Evolutionary conservation across 768 basidiomycete genomes (phyloP), one percentile per base, ranked within the genome.

Genomic region (Lactarius trivialis): DNA sequence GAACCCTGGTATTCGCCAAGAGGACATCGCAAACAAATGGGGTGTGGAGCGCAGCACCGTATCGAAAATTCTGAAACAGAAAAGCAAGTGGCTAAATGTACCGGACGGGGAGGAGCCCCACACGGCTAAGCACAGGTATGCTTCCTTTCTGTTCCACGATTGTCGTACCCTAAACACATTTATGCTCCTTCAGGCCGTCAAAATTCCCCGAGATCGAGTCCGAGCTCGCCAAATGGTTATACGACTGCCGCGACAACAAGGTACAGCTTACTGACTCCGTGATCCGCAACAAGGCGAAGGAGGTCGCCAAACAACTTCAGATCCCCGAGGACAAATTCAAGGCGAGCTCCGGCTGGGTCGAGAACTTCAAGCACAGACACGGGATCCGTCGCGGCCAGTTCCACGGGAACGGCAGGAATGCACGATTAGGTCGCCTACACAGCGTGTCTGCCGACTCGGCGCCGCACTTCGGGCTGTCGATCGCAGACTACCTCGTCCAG

Each of bases 1-100:
- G 4, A 76, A 90, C 69, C 88, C 87, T 0, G 81, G 82, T 56
- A 78, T 82, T 21, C 82, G 88, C 61, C 93, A 95, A 72, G 91
- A 93, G 70, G 89, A 92, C 70, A 91, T 95, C 68, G 93, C 88
- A 5, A 76, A 77, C 12, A 75, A 76, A 34, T 94, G 87, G 71
- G 82, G 83, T 55, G 88, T 93, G 63, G 93, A 95, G 70, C 85
- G 93, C 56, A 93, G 91, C 75, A 95, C 93, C n/a, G 87, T 95
- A 73, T 90, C 88, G 75, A 94, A 95, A 76, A 93, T 93, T 65
- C 79, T 94, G 67, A 93, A 93, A 73, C 76, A 88, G 70, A 91
- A 89, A 73, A 78, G 80, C n/a, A 83, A 84, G 66, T 95, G 91
- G 92, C 76, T 93, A 70, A 84, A 81, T 66, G 79, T 88, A 43